Conservation (phyloP, 306 rosid species). For the Luffa aegyptiaca region DNA sequence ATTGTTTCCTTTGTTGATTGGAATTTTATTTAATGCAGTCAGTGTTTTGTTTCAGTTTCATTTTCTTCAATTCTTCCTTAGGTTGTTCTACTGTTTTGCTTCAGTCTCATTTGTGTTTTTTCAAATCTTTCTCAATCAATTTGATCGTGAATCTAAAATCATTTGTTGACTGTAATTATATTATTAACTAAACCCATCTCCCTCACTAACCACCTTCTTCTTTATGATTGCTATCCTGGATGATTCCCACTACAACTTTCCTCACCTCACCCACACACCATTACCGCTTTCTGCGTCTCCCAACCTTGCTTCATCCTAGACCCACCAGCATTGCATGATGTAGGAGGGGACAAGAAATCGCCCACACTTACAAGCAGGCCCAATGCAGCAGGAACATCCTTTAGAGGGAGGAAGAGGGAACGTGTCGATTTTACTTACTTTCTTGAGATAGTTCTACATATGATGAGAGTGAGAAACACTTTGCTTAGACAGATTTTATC, state of each 20-base stretch:
- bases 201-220: not conserved
- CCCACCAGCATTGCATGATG: not conserved
- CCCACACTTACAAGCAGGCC: too few relatives aligned
- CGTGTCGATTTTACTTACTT: not conserved
- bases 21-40: not conserved
- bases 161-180: not conserved
- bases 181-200: not conserved
- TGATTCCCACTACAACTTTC: not conserved
- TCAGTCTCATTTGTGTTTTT: not conserved
- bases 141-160: not conserved
- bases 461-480: too few relatives aligned
- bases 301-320: not conserved
- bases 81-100: not conserved
- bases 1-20: not conserved
- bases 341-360: not conserved
- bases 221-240: not conserved
- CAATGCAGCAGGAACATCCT: not conserved
- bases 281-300: not conserved
- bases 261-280: not conserved
- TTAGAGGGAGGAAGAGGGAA: not conserved
- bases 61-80: not conserved
- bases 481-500: not conserved
- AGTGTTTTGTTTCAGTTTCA: not conserved
- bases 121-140: not conserved
- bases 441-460: not conserved